These are phyloP conservation scores for Niebla homalea DNA, from an alignment of 495 filamentous ascomycete genomes.

Conservation along the genomic window DNA sequence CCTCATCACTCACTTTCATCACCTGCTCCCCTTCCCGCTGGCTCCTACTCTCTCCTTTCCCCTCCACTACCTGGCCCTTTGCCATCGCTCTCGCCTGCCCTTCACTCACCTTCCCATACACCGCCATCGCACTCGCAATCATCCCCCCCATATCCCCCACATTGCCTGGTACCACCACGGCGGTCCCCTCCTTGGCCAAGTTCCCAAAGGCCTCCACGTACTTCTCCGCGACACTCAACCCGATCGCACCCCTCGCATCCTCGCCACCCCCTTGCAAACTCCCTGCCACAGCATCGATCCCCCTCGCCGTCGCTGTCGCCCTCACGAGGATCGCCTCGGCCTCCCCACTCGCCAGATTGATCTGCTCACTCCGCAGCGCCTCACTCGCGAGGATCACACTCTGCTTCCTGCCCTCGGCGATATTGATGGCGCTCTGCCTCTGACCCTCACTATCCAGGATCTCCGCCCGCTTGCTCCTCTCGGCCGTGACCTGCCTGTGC, in stretches of 20 bases:
- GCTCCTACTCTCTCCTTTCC: neutral
- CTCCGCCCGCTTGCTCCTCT: conserved; percentile 91
- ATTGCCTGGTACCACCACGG: conserved; percentile 90
- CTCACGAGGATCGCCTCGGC: conserved; percentile 81
- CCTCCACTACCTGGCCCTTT: conserved; percentile 23
- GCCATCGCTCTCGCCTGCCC: conserved; percentile 62
- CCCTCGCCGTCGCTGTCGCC: conserved; percentile 72
- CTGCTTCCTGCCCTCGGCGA: conserved; percentile 93
- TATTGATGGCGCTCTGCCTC: conserved; percentile 92
- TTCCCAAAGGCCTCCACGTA: conserved; percentile 93
- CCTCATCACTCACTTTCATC: conserved; percentile 2
- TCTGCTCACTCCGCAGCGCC: conserved; percentile 76
- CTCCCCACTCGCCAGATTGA: conserved; percentile 84
- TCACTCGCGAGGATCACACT: conserved; percentile 90
- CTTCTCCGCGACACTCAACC: conserved; percentile 84
- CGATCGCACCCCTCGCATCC: conserved; percentile 67
- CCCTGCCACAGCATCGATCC: conserved; percentile 72
- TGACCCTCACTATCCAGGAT: conserved; percentile 95
- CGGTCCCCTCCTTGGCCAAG: conserved; percentile 84
- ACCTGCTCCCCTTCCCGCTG: conserved; percentile 12
- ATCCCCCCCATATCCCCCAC: conserved; percentile 94
- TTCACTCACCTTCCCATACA: conserved; percentile 87
- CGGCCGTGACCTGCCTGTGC: conserved; percentile 95
- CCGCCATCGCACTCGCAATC: conserved; percentile 91
- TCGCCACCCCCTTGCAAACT: conserved; percentile 57